phyloP scores from a whole-genome alignment of 371 early-diverging fungal genomes.

The Entomophthora muscae region DNA sequence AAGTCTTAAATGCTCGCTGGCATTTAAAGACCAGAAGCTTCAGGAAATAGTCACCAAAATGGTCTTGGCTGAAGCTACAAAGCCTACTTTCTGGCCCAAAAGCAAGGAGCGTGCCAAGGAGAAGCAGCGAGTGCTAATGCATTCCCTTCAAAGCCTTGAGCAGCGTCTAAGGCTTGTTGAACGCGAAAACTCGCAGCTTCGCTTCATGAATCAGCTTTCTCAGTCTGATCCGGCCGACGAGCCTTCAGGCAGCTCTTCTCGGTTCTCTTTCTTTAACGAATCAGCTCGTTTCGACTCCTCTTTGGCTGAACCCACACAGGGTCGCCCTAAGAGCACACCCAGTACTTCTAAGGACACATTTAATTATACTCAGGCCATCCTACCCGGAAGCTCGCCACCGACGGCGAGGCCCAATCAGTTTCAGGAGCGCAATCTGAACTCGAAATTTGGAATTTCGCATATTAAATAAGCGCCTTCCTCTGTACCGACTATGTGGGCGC shows the following conservation, averaged over 20 bases:
- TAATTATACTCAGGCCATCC: neutral
- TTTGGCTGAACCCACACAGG: neutral
- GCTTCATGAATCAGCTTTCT: constrained; percentile 3
- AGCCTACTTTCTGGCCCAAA: constrained; percentile 8
- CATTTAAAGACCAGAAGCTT: constrained; percentile 5
- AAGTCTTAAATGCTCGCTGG: neutral
- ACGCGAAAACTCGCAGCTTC: constrained; percentile 7
- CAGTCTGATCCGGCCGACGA: neutral
- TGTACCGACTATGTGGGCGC: too few relatives aligned
- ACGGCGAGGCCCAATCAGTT: neutral
- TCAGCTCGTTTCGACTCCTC: neutral
- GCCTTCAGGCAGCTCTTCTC: neutral
- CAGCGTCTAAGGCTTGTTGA: constrained; percentile 4
- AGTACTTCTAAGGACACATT: neutral
- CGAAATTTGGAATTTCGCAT: constrained; percentile 3
- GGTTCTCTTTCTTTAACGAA: neutral
- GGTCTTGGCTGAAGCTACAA: constrained; percentile 2
- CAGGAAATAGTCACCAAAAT: constrained; percentile 8
- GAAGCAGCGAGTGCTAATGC: neutral
- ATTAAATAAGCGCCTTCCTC: constrained; percentile 6
- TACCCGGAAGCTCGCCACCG: neutral
- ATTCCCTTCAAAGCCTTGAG: neutral
- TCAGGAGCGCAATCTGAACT: neutral
- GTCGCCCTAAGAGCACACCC: neutral
- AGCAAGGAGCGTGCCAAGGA: constrained; percentile 1